Evolutionary conservation across 2,329 filamentous ascomycete genomes (phyloP).

Genomic region (Aspergillus brasiliensis): DNA sequence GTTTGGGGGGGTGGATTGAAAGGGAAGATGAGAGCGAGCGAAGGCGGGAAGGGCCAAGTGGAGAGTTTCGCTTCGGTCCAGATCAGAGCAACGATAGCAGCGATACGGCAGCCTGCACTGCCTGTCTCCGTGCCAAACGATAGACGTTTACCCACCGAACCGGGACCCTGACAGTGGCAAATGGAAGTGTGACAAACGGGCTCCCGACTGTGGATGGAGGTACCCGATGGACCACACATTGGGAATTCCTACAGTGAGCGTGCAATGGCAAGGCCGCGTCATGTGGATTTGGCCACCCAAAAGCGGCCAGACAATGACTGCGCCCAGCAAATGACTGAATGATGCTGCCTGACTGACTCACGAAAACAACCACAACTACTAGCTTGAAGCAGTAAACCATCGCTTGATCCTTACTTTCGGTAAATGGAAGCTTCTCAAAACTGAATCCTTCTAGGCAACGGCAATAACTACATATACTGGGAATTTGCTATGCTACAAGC

Average conservation of each 20-base stretch:
- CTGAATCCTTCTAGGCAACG: not conserved
- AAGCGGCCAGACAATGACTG: slow-evolving; percentile 11
- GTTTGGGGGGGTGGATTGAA: slow-evolving; percentile 13
- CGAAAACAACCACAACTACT: not conserved
- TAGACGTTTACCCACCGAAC: not conserved
- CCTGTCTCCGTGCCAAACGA: not conserved
- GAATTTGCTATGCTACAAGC: slow-evolving; percentile 40
- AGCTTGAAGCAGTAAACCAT: too few species aligned
- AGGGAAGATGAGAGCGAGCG: slow-evolving; percentile 20
- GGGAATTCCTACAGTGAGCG: not conserved
- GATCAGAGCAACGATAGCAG: slow-evolving; percentile 1
- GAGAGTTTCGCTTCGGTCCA: slow-evolving; percentile 18
- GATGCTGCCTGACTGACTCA: not conserved
- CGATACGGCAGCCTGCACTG: not conserved
- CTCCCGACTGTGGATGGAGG: not conserved
- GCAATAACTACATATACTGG: slow-evolving; percentile 37
- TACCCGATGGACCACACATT: not conserved
- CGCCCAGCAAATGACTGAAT: slow-evolving; percentile 13
- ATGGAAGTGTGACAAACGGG: not conserved
- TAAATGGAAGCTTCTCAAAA: slow-evolving; percentile 1
- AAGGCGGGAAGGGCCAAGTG: slow-evolving; percentile 24
- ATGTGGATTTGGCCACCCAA: slow-evolving; percentile 22
- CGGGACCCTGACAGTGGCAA: not conserved
- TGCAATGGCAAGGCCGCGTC: slow-evolving; percentile 12
- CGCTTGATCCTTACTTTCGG: not conserved